A percentile compares a stretch with the other conserved stretches of the same genome.
Evolutionary conservation across 805 yeast species (phyloP).

Genomic region (Torulaspora quercuum): DNA sequence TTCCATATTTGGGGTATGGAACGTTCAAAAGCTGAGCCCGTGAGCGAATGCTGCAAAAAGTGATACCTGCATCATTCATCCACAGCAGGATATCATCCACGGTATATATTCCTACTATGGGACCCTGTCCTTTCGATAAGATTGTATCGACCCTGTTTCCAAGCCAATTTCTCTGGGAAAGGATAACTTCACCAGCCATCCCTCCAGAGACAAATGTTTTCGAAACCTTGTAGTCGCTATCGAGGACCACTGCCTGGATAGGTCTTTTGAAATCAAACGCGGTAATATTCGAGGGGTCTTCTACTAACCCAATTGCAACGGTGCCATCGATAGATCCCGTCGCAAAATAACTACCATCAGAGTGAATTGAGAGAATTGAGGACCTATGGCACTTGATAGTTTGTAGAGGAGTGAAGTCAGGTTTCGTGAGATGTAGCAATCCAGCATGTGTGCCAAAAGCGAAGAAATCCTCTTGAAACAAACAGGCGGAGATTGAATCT

Average conservation of each 20-base stretch:
- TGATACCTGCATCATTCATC: conserved; percentile 81
- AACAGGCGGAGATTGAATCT: conserved; percentile 75
- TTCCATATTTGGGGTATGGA: conserved; percentile 51
- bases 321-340: conserved; percentile 95
- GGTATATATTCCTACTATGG: conserved; percentile 64
- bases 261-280: conserved; percentile 87
- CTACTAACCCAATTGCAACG: conserved; percentile 70
- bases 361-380: conserved; percentile 67
- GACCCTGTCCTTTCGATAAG: conserved; percentile 59
- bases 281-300: conserved; percentile 57
- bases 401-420: conserved; percentile 58
- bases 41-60: conserved; percentile 56
- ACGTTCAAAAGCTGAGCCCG: conserved; percentile 49
- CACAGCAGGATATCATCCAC: conserved; percentile 68
- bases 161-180: conserved; percentile 81
- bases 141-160: conserved; percentile 71
- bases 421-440: conserved; percentile 59
- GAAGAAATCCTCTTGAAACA: conserved; percentile 55
- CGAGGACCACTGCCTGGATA: conserved; percentile 79
- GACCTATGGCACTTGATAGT: conserved; percentile 84
- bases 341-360: conserved; percentile 72
- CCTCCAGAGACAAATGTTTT: conserved; percentile 83
- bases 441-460: conserved; percentile 92
- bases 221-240: conserved; percentile 58
- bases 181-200: conserved; percentile 74